Evolutionary conservation across 345 rosid genomes (phyloP), one percentile per base, ranked within the genome.

Genomic region (Anacardium occidentale): DNA sequence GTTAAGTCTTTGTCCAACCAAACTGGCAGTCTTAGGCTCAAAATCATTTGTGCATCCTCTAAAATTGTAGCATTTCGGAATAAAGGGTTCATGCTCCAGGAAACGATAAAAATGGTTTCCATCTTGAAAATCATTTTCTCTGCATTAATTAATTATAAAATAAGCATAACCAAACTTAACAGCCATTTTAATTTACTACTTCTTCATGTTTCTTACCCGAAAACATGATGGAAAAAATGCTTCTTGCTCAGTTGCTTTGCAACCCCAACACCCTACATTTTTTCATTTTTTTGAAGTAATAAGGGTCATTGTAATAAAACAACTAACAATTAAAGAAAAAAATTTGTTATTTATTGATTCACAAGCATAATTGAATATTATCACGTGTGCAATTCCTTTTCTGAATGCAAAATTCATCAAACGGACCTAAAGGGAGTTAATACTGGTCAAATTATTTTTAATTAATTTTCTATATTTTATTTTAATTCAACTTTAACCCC

Each of bases 181-280:
- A 1, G 10, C 42, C 42, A 5, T 34, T 34, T 34, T 4, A 34
- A 34, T 34, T 34, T 34, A 34, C 5, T 34, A 34, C 3, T 34
- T 34, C 5, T 34, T 3, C 42, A 37, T 6, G 42, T 37, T 42
- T 68, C 76, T 58, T 84, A 95, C 99, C 99, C 90, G 68, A 92
- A 91, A 42, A 92, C 96, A 61, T 92, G 92, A 79, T 89, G 97
- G 71, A 95, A 84, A 77, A 88, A 95, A 78, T 95, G 97, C 81
- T 83, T 95, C 69, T 79, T 79, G 50, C 89, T 92, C 21, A 95
- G 69, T 55, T 64, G 76, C 89, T 80, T 95, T n/a, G 93, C 96
- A 65, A 85, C 83, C 79, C 84, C 94, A 52, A 89, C 71, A 26
- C 90, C 99, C 99, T 95, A 60, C 56, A 73, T 60, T 12, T 37